A percentile compares a stretch with the other conserved stretches of the same genome.
phyloP scores from a whole-genome alignment of 208 protist genomes.

The Trypanosoma avium region DNA sequence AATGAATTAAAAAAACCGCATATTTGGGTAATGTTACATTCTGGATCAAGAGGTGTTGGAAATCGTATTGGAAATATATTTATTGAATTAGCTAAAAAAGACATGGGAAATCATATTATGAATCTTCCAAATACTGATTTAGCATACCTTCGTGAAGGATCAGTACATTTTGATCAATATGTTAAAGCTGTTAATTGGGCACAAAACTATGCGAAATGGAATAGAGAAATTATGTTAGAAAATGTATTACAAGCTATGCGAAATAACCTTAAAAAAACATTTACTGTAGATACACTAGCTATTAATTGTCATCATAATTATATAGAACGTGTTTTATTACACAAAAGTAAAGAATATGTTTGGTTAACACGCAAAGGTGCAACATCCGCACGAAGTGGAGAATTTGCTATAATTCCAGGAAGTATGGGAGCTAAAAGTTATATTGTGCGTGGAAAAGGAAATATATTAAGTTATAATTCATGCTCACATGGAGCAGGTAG shows the following conservation, averaged over 20 bases:
- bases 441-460: slow-evolving; percentile 88
- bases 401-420: slow-evolving; percentile 88
- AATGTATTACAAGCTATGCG: slow-evolving; percentile 61
- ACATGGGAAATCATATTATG: slow-evolving; percentile 60
- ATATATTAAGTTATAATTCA: slow-evolving; percentile 58
- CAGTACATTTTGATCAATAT: slow-evolving; percentile 82
- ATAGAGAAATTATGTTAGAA: slow-evolving; percentile 84
- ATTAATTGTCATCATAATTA: slow-evolving; percentile 95
- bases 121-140: slow-evolving; percentile 66
- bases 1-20: slow-evolving; percentile 10
- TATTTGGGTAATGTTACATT: slow-evolving; percentile 92
- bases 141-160: slow-evolving; percentile 81
- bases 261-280: slow-evolving; percentile 28
- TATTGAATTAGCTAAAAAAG: slow-evolving; percentile 81
- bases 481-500: slow-evolving; percentile 87
- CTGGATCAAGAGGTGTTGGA: slow-evolving; percentile 85
- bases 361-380: slow-evolving; percentile 91
- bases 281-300: slow-evolving; percentile 42
- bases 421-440: slow-evolving; percentile 87
- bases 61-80: slow-evolving; percentile 85
- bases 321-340: slow-evolving; percentile 43
- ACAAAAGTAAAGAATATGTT: slow-evolving; percentile 39
- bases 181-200: slow-evolving; percentile 84
- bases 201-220: slow-evolving; percentile 73
- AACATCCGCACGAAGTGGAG: slow-evolving; percentile 64